Evolutionary conservation across 139 green algal genomes (phyloP), one percentile per base, ranked within the genome.

Genomic region (Edaphochlamys debaryana): DNA sequence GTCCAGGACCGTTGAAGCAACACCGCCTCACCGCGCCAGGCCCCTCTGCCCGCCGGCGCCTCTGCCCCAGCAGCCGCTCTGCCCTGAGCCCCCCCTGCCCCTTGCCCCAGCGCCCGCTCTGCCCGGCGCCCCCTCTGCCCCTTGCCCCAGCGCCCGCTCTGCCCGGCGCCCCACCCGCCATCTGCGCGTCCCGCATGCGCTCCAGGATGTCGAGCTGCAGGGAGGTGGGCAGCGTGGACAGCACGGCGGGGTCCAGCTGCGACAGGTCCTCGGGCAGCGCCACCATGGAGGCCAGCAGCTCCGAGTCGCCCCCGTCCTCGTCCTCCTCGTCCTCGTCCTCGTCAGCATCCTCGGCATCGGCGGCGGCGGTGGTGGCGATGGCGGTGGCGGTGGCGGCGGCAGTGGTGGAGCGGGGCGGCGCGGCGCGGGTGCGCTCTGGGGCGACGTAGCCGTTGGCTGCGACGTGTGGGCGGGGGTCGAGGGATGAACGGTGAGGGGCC

Each of bases 121-220:
- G n/a, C n/a, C n/a, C n/a, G n/a, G n/a, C n/a, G n/a, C n/a, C n/a
- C n/a, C n/a, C 45, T 13, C 13, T 13, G 45, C 45, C 45, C 45
- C 45, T 54, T 54, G 9, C 45, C 45, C 45, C 45, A 54, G 9
- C n/a, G n/a, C n/a, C n/a, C n/a, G n/a, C n/a, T n/a, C n/a, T n/a
- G n/a, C n/a, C n/a, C 30, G 38, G 11, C 45, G 45, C 45, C 89
- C 9, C 69, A 90, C 90, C 90, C 68, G 82, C 88, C 56, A 90
- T 84, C 69, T 89, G 79, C 54, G 87, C 79, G 56, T 98, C 95
- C 32, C 95, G 85, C 79, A 96, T 85, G 68, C 90, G 89, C 50
- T 93, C 66, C 85, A 98, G 84, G 19, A 98, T 78, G 41, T 98
- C 95, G 79, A 98, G 91, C 92, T 98, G 94, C 80, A 98, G 58